phyloP scores from a whole-genome alignment of 495 filamentous ascomycete species.

The Hypoxylon crocopeplum region DNA sequence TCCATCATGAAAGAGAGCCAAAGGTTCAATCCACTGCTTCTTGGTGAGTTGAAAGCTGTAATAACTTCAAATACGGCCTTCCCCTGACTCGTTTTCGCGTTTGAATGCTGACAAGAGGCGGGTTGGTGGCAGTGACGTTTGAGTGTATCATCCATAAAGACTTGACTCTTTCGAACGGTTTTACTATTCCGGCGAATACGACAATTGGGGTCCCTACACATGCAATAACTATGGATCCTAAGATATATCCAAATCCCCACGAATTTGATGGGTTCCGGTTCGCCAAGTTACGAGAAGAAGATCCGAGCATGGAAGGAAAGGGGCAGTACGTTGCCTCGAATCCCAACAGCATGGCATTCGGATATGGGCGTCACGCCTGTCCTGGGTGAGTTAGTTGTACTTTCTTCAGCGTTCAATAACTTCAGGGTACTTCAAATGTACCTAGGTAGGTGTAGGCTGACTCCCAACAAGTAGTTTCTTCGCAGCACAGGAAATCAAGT shows the following conservation, averaged over 20 bases:
- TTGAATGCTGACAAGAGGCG: background rate
- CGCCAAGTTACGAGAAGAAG: slow-evolving; percentile 48
- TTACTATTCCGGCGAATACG: slow-evolving; percentile 42
- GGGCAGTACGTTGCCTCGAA: slow-evolving; percentile 47
- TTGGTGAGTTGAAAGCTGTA: too few species aligned
- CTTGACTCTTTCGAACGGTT: slow-evolving; percentile 49
- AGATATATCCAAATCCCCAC: slow-evolving; percentile 41
- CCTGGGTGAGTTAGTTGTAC: too few species aligned
- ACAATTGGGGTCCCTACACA: slow-evolving; percentile 36
- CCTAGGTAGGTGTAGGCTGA: too few species aligned
- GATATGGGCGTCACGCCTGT: slow-evolving; percentile 56
- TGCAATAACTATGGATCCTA: slow-evolving; percentile 35
- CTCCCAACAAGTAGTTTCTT: too few species aligned
- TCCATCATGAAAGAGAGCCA: slow-evolving; percentile 59
- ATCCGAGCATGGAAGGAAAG: slow-evolving; percentile 27
- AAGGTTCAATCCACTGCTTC: slow-evolving; percentile 40
- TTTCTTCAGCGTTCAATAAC: too few species aligned
- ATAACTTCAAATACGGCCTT: too few species aligned
- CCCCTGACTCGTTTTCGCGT: background rate
- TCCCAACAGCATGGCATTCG: slow-evolving; percentile 51
- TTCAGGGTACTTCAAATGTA: too few species aligned
- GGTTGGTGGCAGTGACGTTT: slow-evolving; percentile 44
- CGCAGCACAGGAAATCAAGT: slow-evolving; percentile 53
- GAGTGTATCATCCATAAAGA: slow-evolving; percentile 40
- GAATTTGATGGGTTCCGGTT: slow-evolving; percentile 61